Base-by-base conservation (phyloP, 129 eudicot species). In the Arctium lappa region DNA sequence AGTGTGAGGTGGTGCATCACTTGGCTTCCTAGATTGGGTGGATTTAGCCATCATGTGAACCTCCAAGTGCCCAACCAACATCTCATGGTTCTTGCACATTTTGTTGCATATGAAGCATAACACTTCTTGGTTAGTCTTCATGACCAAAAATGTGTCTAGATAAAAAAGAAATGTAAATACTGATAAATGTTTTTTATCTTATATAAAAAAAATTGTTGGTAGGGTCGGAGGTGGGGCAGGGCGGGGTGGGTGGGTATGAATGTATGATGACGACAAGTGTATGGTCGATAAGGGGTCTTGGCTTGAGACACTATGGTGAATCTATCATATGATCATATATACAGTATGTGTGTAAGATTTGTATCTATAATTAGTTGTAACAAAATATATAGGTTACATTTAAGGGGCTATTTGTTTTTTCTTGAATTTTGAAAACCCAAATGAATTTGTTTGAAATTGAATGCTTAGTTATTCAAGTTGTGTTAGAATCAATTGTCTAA, bases 71-170 rank as follows among this genome's bases (percentile, higher is more conserved):
- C 37, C 60, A 48, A 70, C 56, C 68, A 83, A 76, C 71, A 34
- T 46, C 63, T 34, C 60, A 7, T 15, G 76, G 30, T 69, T 70
- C 69, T 76, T 83, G 73, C 33, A 50, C 50, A 50, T 15, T 8
- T 83, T 76, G 70, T 69, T 83, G 77, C 86, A 76, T 2, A 76
- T 69, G 76, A 33, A 34, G 72, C 86, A 83, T 83, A 69, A 18
- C n/a, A 76, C 31, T 46, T 48, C 48, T 4, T 16, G 36, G 32
- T 34, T 77, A 22, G 16, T 38, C 36, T 83, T 78, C 86, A 83
- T 83, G 30, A 18, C 70, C 13, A 63, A 80, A 53, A 75, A 46
- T 42, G 18, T 53, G 71, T 53, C 60, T 4, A 30, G 44, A 42
- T 11, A 31, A 31, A 7, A 39, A 38, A 53, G 27, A 79, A 42